These are phyloP conservation scores for Colletotrichum aenigma DNA, from an alignment of 2,329 filamentous ascomycete species.

Conservation along the genomic window DNA sequence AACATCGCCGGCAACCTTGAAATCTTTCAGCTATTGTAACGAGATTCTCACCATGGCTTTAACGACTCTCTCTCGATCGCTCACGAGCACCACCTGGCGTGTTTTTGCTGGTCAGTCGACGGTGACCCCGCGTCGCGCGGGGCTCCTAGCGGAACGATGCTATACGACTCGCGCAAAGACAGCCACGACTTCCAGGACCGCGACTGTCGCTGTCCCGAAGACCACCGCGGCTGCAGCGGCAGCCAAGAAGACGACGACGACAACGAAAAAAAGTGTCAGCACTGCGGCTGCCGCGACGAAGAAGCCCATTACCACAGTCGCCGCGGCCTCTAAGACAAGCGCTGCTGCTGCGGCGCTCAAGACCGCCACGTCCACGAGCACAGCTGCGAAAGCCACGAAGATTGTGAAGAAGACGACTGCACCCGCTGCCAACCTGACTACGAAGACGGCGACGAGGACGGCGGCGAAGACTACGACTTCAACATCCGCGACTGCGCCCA, in stretches of 20 bases:
- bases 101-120: not conserved
- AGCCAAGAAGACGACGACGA: not conserved
- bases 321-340: not conserved
- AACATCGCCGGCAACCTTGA: not conserved
- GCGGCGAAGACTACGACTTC: not conserved
- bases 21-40: not conserved
- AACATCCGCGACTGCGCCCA: not conserved
- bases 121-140: not conserved
- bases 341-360: not conserved
- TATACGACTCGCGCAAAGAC: constrained; percentile 13
- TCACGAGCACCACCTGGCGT: not conserved
- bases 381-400: not conserved
- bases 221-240: not conserved
- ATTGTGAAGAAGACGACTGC: not conserved
- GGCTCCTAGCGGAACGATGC: constrained; percentile 2
- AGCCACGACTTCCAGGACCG: not conserved
- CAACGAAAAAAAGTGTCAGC: constrained; percentile 14
- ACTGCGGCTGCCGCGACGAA: not conserved
- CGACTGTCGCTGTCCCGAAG: not conserved
- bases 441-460: not conserved
- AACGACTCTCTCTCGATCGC: constrained; percentile 1
- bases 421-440: not conserved
- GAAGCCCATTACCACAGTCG: not conserved
- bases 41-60: not conserved
- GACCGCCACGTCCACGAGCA: not conserved